Percentiles rank a stretch among this genome's conserved stretches.
These are phyloP conservation scores for Calonectria pteridis DNA, from an alignment of 2,329 filamentous ascomycete genomes.

Conservation along the genomic window DNA sequence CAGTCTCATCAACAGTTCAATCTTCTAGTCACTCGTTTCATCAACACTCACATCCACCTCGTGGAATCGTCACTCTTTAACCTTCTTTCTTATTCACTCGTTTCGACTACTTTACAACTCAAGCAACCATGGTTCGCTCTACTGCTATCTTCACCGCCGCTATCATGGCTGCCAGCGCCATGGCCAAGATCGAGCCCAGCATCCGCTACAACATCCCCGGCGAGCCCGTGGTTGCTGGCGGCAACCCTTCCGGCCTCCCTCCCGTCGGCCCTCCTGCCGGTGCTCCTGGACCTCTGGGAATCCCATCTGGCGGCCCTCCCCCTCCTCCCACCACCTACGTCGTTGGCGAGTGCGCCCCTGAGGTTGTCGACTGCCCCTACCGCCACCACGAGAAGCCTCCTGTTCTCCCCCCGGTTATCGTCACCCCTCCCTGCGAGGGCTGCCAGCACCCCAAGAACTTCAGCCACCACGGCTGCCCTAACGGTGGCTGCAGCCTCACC, in stretches of 20 bases:
- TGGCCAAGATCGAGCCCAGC: neutral
- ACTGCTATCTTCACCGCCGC: neutral
- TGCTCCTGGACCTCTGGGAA: neutral
- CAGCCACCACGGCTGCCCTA: neutral
- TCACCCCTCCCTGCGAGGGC: neutral
- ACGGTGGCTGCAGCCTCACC: neutral
- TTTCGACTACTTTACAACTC: neutral
- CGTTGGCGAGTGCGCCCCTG: constrained; percentile 35
- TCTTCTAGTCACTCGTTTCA: constrained; percentile 11
- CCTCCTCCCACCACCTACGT: constrained; percentile 17
- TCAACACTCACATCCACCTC: constrained; percentile 2
- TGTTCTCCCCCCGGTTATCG: neutral
- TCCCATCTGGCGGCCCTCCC: neutral
- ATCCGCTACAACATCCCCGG: too few relatives aligned
- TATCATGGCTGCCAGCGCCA: constrained; percentile 1
- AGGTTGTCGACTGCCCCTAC: constrained; percentile 18
- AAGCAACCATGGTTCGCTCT: constrained; percentile 11
- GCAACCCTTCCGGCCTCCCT: neutral
- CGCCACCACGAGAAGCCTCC: neutral
- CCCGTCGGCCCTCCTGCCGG: neutral
- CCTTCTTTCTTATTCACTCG: constrained; percentile 7
- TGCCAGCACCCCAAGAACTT: neutral
- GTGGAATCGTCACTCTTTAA: constrained; percentile 8
- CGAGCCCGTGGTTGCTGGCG: too few relatives aligned
- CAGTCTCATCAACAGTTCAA: neutral